Conservation (phyloP, 306 rosid species). For the Malus domestica region DNA sequence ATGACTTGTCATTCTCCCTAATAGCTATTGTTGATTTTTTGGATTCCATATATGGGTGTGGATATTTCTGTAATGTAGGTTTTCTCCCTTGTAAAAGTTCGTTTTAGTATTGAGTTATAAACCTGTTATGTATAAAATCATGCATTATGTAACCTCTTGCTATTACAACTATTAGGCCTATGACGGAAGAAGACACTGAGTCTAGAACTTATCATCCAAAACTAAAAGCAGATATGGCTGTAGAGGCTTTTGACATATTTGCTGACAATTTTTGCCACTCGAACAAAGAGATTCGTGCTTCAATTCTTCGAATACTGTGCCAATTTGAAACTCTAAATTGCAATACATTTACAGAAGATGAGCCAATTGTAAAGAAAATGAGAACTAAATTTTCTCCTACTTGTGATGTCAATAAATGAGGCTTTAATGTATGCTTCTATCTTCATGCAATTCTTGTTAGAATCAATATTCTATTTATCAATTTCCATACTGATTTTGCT, state of each 20-base stretch:
- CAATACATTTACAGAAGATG: constrained; percentile 35
- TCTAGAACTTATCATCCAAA: constrained; percentile 39
- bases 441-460: constrained; percentile 8
- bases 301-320: constrained; percentile 69
- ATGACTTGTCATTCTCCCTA: too few species aligned
- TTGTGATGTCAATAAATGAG: constrained; percentile 14
- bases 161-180: constrained; percentile 37
- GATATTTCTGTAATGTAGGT: constrained; percentile 1
- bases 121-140: neutral
- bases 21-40: constrained; percentile 63
- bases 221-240: constrained; percentile 30
- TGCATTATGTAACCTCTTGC: constrained; percentile 12
- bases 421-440: constrained; percentile 46
- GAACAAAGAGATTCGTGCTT: constrained; percentile 57
- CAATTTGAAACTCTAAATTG: constrained; percentile 39
- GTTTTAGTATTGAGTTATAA: neutral
- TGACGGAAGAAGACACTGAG: constrained; percentile 31
- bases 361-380: constrained; percentile 42
- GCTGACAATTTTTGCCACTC: constrained; percentile 59
- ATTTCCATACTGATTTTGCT: constrained; percentile 18
- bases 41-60: constrained; percentile 68
- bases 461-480: constrained; percentile 2
- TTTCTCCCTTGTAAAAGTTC: constrained; percentile 3
- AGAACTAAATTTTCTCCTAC: constrained; percentile 41
- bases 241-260: constrained; percentile 41